Evolutionary conservation across 306 rosid genomes (phyloP).

Genomic region (Heteromeles arbutifolia): DNA sequence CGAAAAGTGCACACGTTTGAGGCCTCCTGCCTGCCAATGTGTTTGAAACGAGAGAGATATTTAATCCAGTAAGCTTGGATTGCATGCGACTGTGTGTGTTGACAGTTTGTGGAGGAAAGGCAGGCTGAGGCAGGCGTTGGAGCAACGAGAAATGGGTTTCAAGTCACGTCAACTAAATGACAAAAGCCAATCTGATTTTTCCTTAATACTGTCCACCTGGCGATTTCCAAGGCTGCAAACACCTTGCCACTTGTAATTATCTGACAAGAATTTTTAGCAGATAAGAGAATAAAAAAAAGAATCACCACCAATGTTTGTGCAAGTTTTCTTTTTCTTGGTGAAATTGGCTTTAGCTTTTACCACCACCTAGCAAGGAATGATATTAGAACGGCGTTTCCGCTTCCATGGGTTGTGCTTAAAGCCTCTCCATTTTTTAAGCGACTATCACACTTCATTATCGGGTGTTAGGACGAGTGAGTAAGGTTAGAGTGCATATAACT

Average conservation of each 20-base stretch:
- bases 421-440: no score
- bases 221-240: neutral
- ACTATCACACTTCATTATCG: no score
- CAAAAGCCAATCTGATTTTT: slow-evolving; percentile 16
- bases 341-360: no score
- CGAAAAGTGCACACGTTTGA: slow-evolving; percentile 46
- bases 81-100: neutral
- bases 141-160: neutral
- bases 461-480: no score
- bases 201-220: slow-evolving; percentile 30
- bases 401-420: no score
- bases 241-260: neutral
- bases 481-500: no score
- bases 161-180: neutral
- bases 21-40: neutral
- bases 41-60: neutral
- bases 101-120: slow-evolving; percentile 19
- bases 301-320: no score
- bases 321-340: no score
- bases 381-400: no score
- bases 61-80: neutral
- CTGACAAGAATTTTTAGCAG: neutral
- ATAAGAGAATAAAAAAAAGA: neutral
- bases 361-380: no score
- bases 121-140: neutral